Evolutionary conservation across 805 yeast genomes (phyloP).

Genomic region (Kazachstania viticola): DNA sequence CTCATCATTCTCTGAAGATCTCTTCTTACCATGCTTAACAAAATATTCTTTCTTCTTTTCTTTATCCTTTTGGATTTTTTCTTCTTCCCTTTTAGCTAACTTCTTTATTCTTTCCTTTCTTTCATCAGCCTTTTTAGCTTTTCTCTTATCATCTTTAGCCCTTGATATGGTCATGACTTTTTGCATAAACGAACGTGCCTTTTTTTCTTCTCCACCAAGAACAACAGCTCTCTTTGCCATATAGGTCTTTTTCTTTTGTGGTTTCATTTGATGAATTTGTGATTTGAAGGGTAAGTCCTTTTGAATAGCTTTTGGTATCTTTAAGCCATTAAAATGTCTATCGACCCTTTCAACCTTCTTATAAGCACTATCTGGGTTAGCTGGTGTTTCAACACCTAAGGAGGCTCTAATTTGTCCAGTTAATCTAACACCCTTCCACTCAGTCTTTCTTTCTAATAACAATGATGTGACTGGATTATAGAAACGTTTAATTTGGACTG

Average conservation of each 20-base stretch:
- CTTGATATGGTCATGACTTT: conserved; percentile 75
- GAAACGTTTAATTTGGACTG: conserved; percentile 78
- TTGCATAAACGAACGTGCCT: conserved; percentile 79
- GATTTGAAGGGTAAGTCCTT: conserved; percentile 81
- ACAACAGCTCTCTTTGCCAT: conserved; percentile 89
- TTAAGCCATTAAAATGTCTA: conserved; percentile 77
- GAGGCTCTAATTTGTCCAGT: conserved; percentile 91
- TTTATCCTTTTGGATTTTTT: conserved; percentile 60
- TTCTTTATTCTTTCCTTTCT: conserved; percentile 65
- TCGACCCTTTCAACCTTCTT: conserved; percentile 71
- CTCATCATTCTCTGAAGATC: conserved; percentile 28
- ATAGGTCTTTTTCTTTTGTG: conserved; percentile 74
- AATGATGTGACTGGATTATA: conserved; percentile 95
- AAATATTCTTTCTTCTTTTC: conserved; percentile 85
- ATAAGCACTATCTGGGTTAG: conserved; percentile 39
- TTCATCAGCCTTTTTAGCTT: conserved; percentile 61
- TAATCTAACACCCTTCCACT: conserved; percentile 94
- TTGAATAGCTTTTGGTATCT: conserved; percentile 72
- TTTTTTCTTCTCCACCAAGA: conserved; percentile 83
- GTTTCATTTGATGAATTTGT: conserved; percentile 80
- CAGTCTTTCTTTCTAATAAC: conserved; percentile 59
- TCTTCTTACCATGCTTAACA: conserved; percentile 55
- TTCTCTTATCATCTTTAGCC: conserved; percentile 72
- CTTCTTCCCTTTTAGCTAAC: conserved; percentile 62
- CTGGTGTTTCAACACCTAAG: conserved; percentile 51